Conservation (phyloP, 257 asterid genomes). For the Lantana camara region DNA sequence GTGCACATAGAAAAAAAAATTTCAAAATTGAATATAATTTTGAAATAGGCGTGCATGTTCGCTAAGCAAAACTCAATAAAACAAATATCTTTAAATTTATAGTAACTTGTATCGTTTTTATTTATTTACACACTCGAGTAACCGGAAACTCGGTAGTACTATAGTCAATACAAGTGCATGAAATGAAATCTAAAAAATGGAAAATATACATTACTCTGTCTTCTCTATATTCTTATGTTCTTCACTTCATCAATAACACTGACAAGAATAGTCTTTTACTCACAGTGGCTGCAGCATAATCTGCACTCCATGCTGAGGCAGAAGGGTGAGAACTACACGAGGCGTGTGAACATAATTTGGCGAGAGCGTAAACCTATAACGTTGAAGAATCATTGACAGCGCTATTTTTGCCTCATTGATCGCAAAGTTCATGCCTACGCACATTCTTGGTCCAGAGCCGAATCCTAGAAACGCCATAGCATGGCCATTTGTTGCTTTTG, state of each 20-base stretch:
- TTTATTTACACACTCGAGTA: no score
- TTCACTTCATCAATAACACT: no score
- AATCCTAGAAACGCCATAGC: conserved; percentile 34
- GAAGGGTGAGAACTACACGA: conserved; percentile 21
- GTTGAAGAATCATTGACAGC: conserved; percentile 47
- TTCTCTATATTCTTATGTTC: background rate
- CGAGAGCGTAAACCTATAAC: conserved; percentile 35
- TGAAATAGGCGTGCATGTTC: no score
- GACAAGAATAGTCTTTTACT: background rate
- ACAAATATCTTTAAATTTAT: no score
- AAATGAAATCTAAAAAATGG: no score
- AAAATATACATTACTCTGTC: no score
- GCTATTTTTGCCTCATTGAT: conserved; percentile 38
- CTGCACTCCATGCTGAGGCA: conserved; percentile 43
- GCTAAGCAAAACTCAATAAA: no score
- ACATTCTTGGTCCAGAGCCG: conserved; percentile 42
- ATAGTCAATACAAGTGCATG: no score
- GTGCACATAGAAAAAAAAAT: no score
- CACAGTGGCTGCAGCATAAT: conserved; percentile 38
- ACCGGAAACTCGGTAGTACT: no score
- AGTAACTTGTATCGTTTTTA: no score
- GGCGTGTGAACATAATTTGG: conserved; percentile 43
- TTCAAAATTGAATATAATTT: no score
- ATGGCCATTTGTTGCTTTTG: conserved; percentile 37
- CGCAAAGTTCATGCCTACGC: conserved; percentile 41